Evolutionary conservation across 768 basidiomycete species (phyloP), one percentile per base, ranked within the genome.

Genomic region (Termitomyces sp.): DNA sequence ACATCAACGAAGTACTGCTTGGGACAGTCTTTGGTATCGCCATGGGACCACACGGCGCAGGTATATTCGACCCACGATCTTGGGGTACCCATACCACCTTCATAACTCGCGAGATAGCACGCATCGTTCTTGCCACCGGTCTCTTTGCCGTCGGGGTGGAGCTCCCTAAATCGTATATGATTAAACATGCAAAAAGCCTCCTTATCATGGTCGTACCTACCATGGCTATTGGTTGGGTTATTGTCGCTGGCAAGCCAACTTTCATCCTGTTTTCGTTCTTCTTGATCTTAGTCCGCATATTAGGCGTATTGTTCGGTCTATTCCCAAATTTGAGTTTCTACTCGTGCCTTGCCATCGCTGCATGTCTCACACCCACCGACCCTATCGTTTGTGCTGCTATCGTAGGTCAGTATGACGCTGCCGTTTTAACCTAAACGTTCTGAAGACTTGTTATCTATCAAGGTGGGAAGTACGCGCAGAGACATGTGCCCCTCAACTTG

Each of bases 81-180:
- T 97, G 94, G 94, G 82, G 81, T 22, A 32, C 43, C 8, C 37
- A 57, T 2, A 51, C 62, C 16, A 61, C 42, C 4, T 56, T 75
- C 4, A 83, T 99, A 57, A 98, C 95, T 1, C 80, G 93, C 20
- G 67, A 68, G 53, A 47, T 66, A 18, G 62, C 49, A n/a, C 64
- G 64, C 10, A 58, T 68, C 22, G 90, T 97, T 50, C 89, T 99
- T 45, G 95, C 89, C 3, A 88, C 91, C 1, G 92, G 93, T 27
- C 83, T 98, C 1, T 99, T 99, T 65, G 91, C 95, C 7, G 93
- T 98, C 33, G 96, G 96, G 2, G 93, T 96, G 26, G 95, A 99
- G 69, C 78, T 98, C 34, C 95, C 96, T 0, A 78, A 83, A 56
- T 82, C 86, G 1, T 98, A 98, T 75, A 85, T 98, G 80, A 77